Evolutionary conservation across 2,329 filamentous ascomycete genomes (phyloP).

Genomic region (Phialophora expanda): DNA sequence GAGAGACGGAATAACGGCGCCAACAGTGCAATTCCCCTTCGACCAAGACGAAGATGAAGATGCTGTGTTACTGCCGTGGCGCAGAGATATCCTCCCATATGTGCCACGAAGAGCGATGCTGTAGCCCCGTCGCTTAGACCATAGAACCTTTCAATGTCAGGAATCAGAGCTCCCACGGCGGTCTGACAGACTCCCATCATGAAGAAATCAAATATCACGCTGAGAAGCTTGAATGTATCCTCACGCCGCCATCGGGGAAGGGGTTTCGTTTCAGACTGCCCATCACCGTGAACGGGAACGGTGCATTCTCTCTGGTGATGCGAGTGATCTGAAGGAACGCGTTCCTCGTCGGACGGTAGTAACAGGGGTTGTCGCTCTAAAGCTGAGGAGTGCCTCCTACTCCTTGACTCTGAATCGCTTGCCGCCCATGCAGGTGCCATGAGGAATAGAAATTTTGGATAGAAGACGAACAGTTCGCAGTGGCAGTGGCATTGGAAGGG

Average conservation of each 20-base stretch:
- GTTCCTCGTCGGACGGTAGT: neutral
- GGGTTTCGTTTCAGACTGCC: neutral
- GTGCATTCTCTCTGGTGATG: neutral
- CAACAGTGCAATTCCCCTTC: constrained; percentile 50
- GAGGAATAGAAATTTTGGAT: neutral
- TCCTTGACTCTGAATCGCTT: neutral
- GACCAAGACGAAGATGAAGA: constrained; percentile 51
- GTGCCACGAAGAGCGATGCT: constrained; percentile 53
- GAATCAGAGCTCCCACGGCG: constrained; percentile 40
- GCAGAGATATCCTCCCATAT: constrained; percentile 52
- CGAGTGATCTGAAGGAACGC: neutral
- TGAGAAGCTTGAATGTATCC: constrained; percentile 18
- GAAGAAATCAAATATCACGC: constrained; percentile 20
- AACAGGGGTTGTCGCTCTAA: neutral
- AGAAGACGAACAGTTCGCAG: neutral
- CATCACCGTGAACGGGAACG: neutral
- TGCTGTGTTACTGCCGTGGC: constrained; percentile 49
- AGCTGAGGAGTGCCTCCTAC: no score
- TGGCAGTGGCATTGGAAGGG: neutral
- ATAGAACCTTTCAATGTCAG: constrained; percentile 49
- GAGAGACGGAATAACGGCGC: constrained; percentile 49
- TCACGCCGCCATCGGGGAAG: neutral
- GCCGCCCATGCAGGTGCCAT: neutral
- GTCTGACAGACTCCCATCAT: constrained; percentile 17
- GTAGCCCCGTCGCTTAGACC: constrained; percentile 51